phyloP scores from a whole-genome alignment of 345 rosid species.

The Eucalyptus lansdowneana region DNA sequence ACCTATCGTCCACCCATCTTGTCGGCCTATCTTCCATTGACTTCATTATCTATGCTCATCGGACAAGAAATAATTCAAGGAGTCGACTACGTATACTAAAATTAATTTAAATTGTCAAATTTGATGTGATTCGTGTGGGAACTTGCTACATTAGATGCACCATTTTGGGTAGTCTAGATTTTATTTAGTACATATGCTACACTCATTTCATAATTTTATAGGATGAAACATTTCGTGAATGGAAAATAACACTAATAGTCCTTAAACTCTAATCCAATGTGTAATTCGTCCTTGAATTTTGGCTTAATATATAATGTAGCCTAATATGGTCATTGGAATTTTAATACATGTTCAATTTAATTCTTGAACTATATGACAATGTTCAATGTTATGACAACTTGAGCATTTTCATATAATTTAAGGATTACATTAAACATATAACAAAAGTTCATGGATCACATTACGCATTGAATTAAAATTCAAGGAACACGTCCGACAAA shows the following conservation, averaged over 20 bases:
- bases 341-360: too few species aligned
- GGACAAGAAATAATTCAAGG: background rate
- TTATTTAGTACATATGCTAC: background rate
- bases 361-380: too few species aligned
- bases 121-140: background rate
- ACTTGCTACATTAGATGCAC: background rate
- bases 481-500: too few species aligned
- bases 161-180: background rate
- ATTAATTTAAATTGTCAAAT: too few species aligned
- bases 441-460: too few species aligned
- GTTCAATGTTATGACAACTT: too few species aligned
- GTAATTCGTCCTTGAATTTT: accelerated
- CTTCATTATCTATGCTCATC: background rate
- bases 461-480: too few species aligned
- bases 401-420: too few species aligned
- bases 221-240: background rate
- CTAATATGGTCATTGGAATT: accelerated
- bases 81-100: too few species aligned
- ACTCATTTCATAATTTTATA: too few species aligned
- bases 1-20: background rate
- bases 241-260: too few species aligned
- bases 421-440: too few species aligned
- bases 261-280: accelerated
- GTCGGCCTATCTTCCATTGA: background rate
- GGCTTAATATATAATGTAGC: accelerated